Percentiles rank a stretch among this genome's conserved stretches.
Conservation (phyloP, 164 flowering plant genomes). For the Vitis vinifera region DNA sequence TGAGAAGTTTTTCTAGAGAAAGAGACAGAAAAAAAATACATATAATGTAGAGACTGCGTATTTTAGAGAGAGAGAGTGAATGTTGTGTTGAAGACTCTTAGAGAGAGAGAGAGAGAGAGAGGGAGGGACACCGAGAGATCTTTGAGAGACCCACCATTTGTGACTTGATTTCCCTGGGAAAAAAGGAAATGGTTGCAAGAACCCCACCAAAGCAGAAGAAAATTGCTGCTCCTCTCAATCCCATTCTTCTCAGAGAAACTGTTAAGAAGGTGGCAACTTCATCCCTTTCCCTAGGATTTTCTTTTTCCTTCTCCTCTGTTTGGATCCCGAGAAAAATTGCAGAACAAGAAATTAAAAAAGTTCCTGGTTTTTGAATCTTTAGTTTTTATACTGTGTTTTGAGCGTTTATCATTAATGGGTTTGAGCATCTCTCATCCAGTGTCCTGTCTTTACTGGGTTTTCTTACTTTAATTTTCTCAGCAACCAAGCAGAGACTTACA, state of each 20-base stretch:
- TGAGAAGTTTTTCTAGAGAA: too few relatives aligned
- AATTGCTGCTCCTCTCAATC: constrained; percentile 65
- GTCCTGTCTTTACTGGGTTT: background rate
- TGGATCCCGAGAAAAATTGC: background rate
- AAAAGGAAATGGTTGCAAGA: constrained; percentile 75
- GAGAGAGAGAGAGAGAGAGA: too few relatives aligned
- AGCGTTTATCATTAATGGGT: too few relatives aligned
- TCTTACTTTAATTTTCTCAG: constrained; percentile 6
- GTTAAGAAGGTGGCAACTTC: constrained; percentile 56
- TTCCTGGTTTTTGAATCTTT: background rate
- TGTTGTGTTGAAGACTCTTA: too few relatives aligned
- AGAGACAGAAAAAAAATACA: too few relatives aligned
- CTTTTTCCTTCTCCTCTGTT: background rate
- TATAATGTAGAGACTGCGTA: too few relatives aligned
- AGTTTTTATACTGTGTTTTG: too few relatives aligned
- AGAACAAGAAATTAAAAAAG: background rate
- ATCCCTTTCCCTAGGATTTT: background rate
- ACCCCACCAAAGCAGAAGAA: constrained; percentile 74
- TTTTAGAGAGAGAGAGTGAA: too few relatives aligned
- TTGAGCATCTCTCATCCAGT: too few relatives aligned
- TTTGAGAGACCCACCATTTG: background rate
- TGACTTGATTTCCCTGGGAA: background rate
- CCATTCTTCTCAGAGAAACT: constrained; percentile 74
- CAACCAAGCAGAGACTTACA: background rate
- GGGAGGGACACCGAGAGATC: background rate